Base-by-base conservation (phyloP, 306 rosid genomes). In the Rosa multiflora region DNA sequence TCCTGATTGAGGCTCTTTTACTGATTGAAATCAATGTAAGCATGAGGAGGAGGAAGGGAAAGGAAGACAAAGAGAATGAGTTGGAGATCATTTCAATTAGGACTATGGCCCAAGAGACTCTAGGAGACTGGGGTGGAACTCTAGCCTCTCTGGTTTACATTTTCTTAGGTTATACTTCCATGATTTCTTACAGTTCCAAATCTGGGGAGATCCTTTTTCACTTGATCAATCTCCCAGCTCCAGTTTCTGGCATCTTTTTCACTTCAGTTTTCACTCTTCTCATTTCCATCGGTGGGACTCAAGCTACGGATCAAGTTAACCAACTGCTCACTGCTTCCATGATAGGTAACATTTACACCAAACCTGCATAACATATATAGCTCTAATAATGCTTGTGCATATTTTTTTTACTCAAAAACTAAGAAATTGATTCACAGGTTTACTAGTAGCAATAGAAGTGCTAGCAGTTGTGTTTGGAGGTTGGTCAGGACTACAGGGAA, bases 91-190 rank as follows among this genome's bases (percentile, higher is more conserved):
- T 92, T 84, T 92, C 94, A 17, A 76, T 90, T 10, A 88, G 88
- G 70, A 92, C 92, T 32, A 92, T 92, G 97, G 95, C 93, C 44
- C 91, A 90, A 81, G 97, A 88, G 83, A 88, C 90, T 56, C 84
- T 90, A 52, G 97, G 97, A 29, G 86, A 87, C 15, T 87, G 83
- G 83, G 95, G 93, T 76, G 93, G 93, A 78, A 73, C 81, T 78
- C 14, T 92, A 67, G 93, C 88, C 51, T 86, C 88, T 73, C 6
- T 83, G 75, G 78, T 86, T 26, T 87, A 87, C 85, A 83, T 87
- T 74, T 86, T 92, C 88, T 82, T 92, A 87, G 90, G 88, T 20
- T 87, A 90, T 78, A 87, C 87, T 80, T 90, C 91, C 68, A 66
- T 88, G 81, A 74, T 89, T 86, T 89, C 93, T n/a, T 88, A 89